Conservation (phyloP, 2,329 filamentous ascomycete species). For the Emericellopsis cladophorae region DNA sequence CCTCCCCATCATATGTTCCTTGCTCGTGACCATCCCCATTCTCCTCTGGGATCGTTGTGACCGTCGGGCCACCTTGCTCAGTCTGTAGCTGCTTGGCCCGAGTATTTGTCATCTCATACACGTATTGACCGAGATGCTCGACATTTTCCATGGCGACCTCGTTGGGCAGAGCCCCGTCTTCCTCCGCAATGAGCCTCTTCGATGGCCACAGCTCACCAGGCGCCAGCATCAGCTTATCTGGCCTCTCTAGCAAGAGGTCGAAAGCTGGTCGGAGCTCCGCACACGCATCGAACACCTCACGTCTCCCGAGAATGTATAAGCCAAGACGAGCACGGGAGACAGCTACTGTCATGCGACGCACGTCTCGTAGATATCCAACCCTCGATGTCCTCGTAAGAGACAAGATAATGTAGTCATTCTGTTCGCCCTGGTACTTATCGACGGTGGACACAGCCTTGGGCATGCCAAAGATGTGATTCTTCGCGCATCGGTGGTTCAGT, state of each 20-base stretch:
- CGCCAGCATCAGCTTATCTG: slow-evolving; percentile 69
- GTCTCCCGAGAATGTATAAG: slow-evolving; percentile 81
- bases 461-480: slow-evolving; percentile 74
- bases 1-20: slow-evolving; percentile 16
- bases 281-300: slow-evolving; percentile 78
- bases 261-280: slow-evolving; percentile 84
- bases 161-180: slow-evolving; percentile 29
- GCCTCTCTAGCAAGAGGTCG: slow-evolving; percentile 60
- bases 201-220: slow-evolving; percentile 81
- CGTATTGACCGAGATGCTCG: slow-evolving; percentile 91
- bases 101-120: slow-evolving; percentile 84
- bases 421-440: slow-evolving; percentile 97
- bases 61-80: slow-evolving; percentile 15
- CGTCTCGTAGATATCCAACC: slow-evolving; percentile 85
- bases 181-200: slow-evolving; percentile 32
- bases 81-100: slow-evolving; percentile 35
- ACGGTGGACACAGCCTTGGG: slow-evolving; percentile 87
- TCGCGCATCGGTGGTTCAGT: slow-evolving; percentile 67
- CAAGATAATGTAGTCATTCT: slow-evolving; percentile 96
- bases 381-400: slow-evolving; percentile 81
- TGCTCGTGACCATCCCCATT: slow-evolving; percentile 13
- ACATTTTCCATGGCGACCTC: slow-evolving; percentile 74
- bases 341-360: slow-evolving; percentile 86
- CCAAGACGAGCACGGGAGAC: slow-evolving; percentile 85
- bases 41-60: slow-evolving; percentile 12